Evolutionary conservation across 2,329 filamentous ascomycete species (phyloP).

Genomic region (Hypoxylon sp.): DNA sequence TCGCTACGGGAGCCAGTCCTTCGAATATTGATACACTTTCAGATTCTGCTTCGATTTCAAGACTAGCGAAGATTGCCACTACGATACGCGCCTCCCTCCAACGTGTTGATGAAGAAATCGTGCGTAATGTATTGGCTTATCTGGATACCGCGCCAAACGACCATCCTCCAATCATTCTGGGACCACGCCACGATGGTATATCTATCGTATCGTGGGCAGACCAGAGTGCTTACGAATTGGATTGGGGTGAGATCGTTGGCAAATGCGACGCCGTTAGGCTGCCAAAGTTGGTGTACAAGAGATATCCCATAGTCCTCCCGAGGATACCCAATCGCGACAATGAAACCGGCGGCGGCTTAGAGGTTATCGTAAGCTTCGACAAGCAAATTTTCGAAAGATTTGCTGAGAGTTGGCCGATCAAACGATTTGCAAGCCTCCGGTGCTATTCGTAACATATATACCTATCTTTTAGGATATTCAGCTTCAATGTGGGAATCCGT

Average conservation of each 20-base stretch:
- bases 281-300: conserved; percentile 29
- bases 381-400: conserved; percentile 31
- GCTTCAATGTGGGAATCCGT: too few relatives aligned
- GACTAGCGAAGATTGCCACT: conserved; percentile 34
- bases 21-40: not conserved
- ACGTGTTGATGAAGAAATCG: conserved; percentile 30
- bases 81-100: conserved; percentile 34
- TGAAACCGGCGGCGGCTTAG: conserved; percentile 30
- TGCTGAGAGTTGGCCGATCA: conserved; percentile 26
- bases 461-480: too few relatives aligned
- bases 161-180: conserved; percentile 27
- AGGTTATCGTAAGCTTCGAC: conserved; percentile 42
- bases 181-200: conserved; percentile 35
- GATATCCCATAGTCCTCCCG: conserved; percentile 44
- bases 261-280: conserved; percentile 43
- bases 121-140: conserved; percentile 35
- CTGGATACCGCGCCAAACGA: conserved; percentile 22
- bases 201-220: conserved; percentile 48
- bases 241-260: conserved; percentile 41
- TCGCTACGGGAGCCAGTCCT: conserved; percentile 8
- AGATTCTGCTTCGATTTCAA: conserved; percentile 1
- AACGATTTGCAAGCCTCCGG: conserved; percentile 31
- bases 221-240: conserved; percentile 38
- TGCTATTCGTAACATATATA: conserved; percentile 39
- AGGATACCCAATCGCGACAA: conserved; percentile 30